Base-by-base conservation (phyloP, 345 rosid species). In the Bruguiera parviflora region DNA sequence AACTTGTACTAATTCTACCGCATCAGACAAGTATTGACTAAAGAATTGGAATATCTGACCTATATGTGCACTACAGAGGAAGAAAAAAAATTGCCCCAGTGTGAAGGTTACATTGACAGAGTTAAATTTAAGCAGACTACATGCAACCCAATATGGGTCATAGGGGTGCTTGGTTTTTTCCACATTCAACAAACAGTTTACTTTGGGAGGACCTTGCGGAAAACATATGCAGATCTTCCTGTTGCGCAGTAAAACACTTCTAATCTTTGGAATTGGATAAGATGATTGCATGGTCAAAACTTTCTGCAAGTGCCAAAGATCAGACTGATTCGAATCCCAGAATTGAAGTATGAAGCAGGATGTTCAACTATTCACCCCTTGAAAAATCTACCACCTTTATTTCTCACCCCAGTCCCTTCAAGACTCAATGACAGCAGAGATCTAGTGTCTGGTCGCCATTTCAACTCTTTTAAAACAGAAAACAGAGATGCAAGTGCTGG, bases 401-500 rank as follows among this genome's bases (percentile, higher is more conserved):
- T 83, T 39, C 97, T 92, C 81, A 95, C 79, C 49, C 90, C 96
- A 18, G 84, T 85, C 59, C 83, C 96, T 15, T 35, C 69, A 59
- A 95, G 96, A 68, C 85, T 82, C 58, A 85, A 77, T 24, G 75
- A 78, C 15, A 90, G 87, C 64, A 85, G 91, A 16, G 89, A 87
- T 69, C 81, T 92, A 21, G 89, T 78, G 65, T 95, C 96, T 32
- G 99, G 96, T 68, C 92, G 84, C 99, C 99, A 95, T 77, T 85
- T 90, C 81, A 95, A 76, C 58, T 88, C 99, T 79, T 84, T 88
- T 19, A 95, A 88, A 55, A 46, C 78, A 24, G 89, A 87, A 82
- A 92, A 90, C 63, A 90, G 74, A 29, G 84, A 83, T 32, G 93
- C 82, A 10, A 95, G 84, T 28, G 84, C 90, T 16, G 96, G 89